Evolutionary conservation across 2,329 filamentous ascomycete species (phyloP), one percentile per base, ranked within the genome.

Genomic region (Cladophialophora carrionii): DNA sequence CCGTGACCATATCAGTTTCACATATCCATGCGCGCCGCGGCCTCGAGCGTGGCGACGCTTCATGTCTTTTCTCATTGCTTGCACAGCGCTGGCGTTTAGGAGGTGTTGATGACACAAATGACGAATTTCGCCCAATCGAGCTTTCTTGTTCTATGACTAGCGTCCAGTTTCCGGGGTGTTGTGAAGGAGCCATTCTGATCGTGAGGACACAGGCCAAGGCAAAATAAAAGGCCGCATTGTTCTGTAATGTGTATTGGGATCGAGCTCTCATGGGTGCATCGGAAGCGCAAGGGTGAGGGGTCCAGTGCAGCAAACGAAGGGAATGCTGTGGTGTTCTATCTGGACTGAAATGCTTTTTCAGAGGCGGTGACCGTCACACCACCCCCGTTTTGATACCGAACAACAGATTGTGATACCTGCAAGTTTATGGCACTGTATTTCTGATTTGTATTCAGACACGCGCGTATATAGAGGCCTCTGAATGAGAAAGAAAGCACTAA

Each of bases 71-170:
- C 29, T 57, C 48, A 57, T 62, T 52, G 29, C 41, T 59, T 62
- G 53, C 53, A 61, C 41, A 65, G 63, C 63, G 63, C 34, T 54
- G 63, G 63, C 54, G 63, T 65, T 62, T 32, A 12, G 43, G 53
- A 26, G n/a, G 22, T 62, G 29, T 49, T 54, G 43, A 57, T 49
- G 34, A 52, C 61, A 24, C 8, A 24, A 41, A 51, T 58, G 31
- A 63, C 51, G 54, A 22, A n/a, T 41, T 51, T 26, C 41, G 5
- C 20, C 20, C 14, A 55, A 43, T 43, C 22, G 49, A 31, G 24
- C 37, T 26, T 61, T 54, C 51, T 32, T 14, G 37, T 37, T 24
- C 41, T n/a, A 24, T 31, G 26, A 6, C 26, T 29, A 24, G 14
- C 22, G 37, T 6, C 37, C 17, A 43, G 37, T 43, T n/a, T 43